phyloP scores from a whole-genome alignment of 2,329 filamentous ascomycete genomes.

The Monascus ruber region DNA sequence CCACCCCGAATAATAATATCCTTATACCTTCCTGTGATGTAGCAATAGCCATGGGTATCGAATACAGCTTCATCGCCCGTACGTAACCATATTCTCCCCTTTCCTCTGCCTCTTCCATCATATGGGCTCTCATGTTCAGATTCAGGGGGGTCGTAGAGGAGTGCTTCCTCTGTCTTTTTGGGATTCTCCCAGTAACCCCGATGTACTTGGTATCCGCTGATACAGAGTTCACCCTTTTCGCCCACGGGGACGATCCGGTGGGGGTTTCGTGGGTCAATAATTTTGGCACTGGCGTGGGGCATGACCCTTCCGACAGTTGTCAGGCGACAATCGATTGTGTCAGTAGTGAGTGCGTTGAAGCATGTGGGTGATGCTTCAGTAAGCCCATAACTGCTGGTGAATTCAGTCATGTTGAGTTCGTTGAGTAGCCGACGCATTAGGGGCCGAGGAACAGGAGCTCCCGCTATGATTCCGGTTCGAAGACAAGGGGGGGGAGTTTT shows the following conservation, averaged over 20 bases:
- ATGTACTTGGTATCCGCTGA: conserved; percentile 63
- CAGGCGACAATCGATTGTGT: conserved; percentile 54
- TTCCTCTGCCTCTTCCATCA: conserved; percentile 1
- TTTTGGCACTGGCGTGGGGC: conserved; percentile 66
- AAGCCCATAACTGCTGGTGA: conserved; percentile 57
- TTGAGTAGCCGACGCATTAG: conserved; percentile 63
- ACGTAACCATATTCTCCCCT: conserved; percentile 48
- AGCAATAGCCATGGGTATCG: conserved; percentile 52
- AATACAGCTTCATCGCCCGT: conserved; percentile 51
- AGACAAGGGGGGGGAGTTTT: background rate
- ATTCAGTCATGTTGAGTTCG: conserved; percentile 64
- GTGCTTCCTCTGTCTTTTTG: conserved; percentile 62
- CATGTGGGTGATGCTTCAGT: conserved; percentile 71
- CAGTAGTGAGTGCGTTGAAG: conserved; percentile 68
- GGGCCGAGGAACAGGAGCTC: conserved; percentile 62
- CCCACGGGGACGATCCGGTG: conserved; percentile 51
- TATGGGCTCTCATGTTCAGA: too few relatives aligned
- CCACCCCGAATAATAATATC: conserved; percentile 69
- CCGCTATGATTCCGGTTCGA: conserved; percentile 68
- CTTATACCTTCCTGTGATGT: conserved; percentile 65
- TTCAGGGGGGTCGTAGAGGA: conserved; percentile 48
- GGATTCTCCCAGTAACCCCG: conserved; percentile 54
- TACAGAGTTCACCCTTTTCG: conserved; percentile 60
- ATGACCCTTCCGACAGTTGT: conserved; percentile 65
- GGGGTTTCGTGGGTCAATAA: conserved; percentile 53